A percentile compares a stretch with the other conserved stretches of the same genome.
These are phyloP conservation scores for Daldinia childiae DNA, from an alignment of 495 filamentous ascomycete species.

Conservation along the genomic window DNA sequence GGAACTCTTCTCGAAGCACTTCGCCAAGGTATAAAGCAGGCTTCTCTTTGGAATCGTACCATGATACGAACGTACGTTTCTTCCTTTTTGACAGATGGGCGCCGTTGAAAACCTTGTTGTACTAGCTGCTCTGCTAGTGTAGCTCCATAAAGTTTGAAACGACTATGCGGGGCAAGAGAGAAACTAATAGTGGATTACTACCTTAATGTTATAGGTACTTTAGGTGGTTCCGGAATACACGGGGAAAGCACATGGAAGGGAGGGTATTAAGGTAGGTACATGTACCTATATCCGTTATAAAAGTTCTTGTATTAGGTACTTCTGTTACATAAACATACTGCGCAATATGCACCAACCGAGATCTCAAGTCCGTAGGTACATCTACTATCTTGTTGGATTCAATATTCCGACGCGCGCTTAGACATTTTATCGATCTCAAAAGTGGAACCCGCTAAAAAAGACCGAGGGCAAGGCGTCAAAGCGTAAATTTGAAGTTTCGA, in stretches of 20 bases:
- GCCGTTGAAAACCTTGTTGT: background rate
- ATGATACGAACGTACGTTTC: conserved; percentile 27
- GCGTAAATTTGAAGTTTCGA: conserved; percentile 43
- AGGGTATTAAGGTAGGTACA: background rate
- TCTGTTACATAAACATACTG: background rate
- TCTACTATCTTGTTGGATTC: conserved; percentile 17
- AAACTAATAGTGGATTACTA: conserved; percentile 5
- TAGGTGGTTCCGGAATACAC: background rate
- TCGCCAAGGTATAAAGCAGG: conserved; percentile 18
- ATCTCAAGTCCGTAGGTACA: conserved; percentile 19
- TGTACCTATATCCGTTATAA: background rate
- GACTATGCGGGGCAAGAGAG: conserved; percentile 27
- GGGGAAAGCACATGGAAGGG: background rate
- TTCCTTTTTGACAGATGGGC: background rate
- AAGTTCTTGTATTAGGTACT: background rate
- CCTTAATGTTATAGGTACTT: background rate
- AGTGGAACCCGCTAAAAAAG: conserved; percentile 32
- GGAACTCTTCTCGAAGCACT: conserved; percentile 34
- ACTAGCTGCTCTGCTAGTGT: background rate
- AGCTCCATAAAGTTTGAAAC: conserved; percentile 28
- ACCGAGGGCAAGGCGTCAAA: conserved; percentile 39
- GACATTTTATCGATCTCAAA: conserved; percentile 39
- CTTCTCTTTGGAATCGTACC: conserved; percentile 23
- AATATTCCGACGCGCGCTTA: conserved; percentile 41
- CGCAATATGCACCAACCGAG: conserved; percentile 30